Evolutionary conservation across 1,139 yeast genomes (phyloP).

Genomic region (Suhomyces bolitotheri): DNA sequence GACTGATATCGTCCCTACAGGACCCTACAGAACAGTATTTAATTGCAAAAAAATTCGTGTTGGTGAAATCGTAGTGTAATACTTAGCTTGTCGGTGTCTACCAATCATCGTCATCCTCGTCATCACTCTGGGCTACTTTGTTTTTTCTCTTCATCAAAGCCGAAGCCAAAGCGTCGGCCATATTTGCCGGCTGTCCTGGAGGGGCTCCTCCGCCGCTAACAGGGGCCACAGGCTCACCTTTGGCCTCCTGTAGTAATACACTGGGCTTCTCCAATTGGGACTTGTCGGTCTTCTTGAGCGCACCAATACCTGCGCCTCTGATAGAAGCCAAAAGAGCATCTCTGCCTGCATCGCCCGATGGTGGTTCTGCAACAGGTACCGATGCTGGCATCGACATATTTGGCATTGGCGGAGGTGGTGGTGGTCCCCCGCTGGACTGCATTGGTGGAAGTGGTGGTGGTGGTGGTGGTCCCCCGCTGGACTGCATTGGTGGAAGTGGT

Average conservation of each 20-base stretch:
- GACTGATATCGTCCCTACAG: background rate
- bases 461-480: constrained; percentile 26
- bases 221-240: constrained; percentile 50
- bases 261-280: constrained; percentile 79
- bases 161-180: constrained; percentile 87
- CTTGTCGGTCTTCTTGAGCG: constrained; percentile 77
- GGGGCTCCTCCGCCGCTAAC: constrained; percentile 36
- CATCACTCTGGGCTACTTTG: constrained; percentile 82
- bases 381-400: constrained; percentile 3
- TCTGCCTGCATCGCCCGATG: constrained; percentile 56
- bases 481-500: constrained; percentile 32
- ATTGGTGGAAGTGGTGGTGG: constrained; percentile 25
- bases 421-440: constrained; percentile 13
- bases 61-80: too few species aligned
- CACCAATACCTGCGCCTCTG: constrained; percentile 70
- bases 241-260: constrained; percentile 67
- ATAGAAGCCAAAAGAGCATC: constrained; percentile 89
- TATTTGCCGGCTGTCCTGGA: constrained; percentile 54
- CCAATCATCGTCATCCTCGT: constrained; percentile 81
- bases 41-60: too few species aligned
- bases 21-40: background rate
- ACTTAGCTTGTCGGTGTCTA: too few species aligned
- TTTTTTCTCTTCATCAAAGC: constrained; percentile 81
- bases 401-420: constrained; percentile 30
- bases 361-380: constrained; percentile 15